These are phyloP conservation scores for Akanthomyces uredinophilus DNA, from an alignment of 2,329 filamentous ascomycete genomes.

Conservation along the genomic window DNA sequence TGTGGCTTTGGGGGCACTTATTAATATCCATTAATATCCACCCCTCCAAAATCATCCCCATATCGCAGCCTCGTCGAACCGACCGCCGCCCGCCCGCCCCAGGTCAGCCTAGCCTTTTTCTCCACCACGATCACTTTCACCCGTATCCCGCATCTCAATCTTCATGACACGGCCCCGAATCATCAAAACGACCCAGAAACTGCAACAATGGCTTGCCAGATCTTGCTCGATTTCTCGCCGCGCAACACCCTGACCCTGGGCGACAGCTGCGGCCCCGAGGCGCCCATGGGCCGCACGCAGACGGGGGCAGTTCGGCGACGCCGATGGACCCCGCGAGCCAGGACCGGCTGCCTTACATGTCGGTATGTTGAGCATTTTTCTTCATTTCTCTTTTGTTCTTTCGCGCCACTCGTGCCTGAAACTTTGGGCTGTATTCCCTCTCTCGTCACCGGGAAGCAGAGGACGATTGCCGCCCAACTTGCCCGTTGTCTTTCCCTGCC, in stretches of 20 bases:
- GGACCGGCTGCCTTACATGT: neutral
- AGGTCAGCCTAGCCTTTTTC: neutral
- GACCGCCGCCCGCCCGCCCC: neutral
- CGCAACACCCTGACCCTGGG: neutral
- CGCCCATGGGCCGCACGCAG: neutral
- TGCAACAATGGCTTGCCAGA: neutral
- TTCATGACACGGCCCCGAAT: neutral
- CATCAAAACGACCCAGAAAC: neutral
- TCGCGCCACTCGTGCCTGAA: no score
- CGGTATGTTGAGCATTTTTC: neutral
- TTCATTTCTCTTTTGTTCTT: no score
- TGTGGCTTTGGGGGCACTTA: neutral
- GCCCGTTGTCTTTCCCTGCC: no score
- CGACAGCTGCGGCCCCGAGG: neutral
- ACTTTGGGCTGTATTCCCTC: no score
- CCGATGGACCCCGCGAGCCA: neutral
- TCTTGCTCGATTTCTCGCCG: slow-evolving; percentile 7
- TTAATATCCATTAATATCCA: no score
- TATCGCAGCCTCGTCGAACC: neutral
- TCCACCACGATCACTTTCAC: neutral
- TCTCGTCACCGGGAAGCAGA: no score
- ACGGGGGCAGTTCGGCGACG: neutral
- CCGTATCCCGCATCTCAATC: neutral
- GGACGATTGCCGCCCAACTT: no score
- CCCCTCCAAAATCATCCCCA: no score